Base-by-base conservation (phyloP, 1,139 yeast genomes). In the Nematodospora anomalae region DNA sequence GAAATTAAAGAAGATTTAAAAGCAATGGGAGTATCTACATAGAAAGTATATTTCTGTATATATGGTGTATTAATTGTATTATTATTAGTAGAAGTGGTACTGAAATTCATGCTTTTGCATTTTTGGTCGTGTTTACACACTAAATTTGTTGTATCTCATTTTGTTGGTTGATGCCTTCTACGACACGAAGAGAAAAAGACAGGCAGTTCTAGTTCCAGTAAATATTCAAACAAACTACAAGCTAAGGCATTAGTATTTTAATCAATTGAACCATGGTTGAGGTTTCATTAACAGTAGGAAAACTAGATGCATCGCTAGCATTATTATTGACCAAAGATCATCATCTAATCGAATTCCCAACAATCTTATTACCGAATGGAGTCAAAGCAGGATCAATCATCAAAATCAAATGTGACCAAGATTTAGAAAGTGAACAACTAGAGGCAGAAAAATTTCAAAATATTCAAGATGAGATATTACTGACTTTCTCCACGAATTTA, bases 371-470 rank as follows among this genome's bases (percentile, higher is more conserved):
- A 36, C 99, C 99, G 7, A 84, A 83, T 52, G 92, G 94, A 29
- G 95, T 90, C 30, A 75, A 77, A 46, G 95, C 98, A 1, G 99
- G 98, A 4, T 86, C 96, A n/a, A 84, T 92, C 37, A 88, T 92
- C 35, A 84, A 83, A 52, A 82, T 92, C 56, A 77, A 74, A 44
- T 90, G 97, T 58, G 90, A 85, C 41, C 83, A 87, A 45, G 95
- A 90, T 55, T 53, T 71, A n/a, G 78, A 72, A 32, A 76, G 81
- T 32, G 97, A 92, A 57, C 51, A 61, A 32, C 64, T 67, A 42
- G 95, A 88, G 53, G 68, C 70, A 21, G 58, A 63, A 32, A 65
- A 69, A 36, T 92, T 92, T 53, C 71, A 73, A 36, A 55, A 58
- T 20, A 72, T 87, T 33, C 98, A 92, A 60, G 80, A 81, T 28